Evolutionary conservation across 176 grass and related monocot species (phyloP), one percentile per base, ranked within the genome.

Genomic region (Oryza officinalis): DNA sequence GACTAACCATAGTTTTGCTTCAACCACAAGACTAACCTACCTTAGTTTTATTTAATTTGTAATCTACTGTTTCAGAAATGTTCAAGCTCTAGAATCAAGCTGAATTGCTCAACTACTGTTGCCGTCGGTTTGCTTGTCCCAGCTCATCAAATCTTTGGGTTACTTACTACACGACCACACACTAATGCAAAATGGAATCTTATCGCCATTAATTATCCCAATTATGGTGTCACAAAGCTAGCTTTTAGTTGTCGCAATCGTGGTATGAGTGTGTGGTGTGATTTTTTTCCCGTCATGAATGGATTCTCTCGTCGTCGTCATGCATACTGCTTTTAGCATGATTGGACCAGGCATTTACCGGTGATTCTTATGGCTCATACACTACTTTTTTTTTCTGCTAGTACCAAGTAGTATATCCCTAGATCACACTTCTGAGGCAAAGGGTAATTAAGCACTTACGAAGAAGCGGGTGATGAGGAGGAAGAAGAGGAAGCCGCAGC

Each of bases 401-500:
- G 11, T 45, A n/a, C n/a, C 20, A 13, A 35, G 41, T 41, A 45
- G 5, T 54, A 37, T 37, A 82, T 5, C 35, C 38, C 11, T 18
- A 33, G 12, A 33, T 18, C 32, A 18, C 61, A 40, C n/a, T 68
- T 60, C 2, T 23, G 60, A 67, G 69, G 8, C 35, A 26, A 74
- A 57, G 18, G 26, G 15, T 23, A 66, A 18, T 22, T 2, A 13
- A 8, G 9, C 57, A 84, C 95, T 93, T 93, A 98, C 96, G 41
- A 98, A 83, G 93, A 87, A 93, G 60, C 96, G 93, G 64, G 93
- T 95, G 79, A 93, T 49, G 81, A 95, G 89, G 72, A 98, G 92
- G 89, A 95, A 90, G 89, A 93, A 98, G 81, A 98, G 93, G 88
- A 98, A 98, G 76, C 88, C 88, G 68, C 76, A 75, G 37, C 96